These are phyloP conservation scores for Malus hybrid DNA, from an alignment of 331 rosid genomes.

Conservation along the genomic window DNA sequence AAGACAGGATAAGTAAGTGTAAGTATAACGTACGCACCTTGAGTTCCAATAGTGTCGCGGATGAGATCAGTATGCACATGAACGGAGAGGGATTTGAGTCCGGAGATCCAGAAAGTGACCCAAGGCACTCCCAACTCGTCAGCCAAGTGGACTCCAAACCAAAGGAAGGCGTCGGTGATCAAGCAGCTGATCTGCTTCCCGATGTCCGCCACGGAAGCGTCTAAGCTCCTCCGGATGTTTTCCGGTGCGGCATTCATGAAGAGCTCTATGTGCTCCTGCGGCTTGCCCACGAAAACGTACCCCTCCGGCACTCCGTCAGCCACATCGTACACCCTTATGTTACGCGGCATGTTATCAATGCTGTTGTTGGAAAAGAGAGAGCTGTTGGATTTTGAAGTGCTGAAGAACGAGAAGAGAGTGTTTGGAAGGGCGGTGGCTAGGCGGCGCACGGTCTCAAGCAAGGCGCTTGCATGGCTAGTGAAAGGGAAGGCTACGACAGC, in stretches of 20 bases:
- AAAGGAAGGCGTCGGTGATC: slow-evolving; percentile 24
- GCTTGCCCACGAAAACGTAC: slow-evolving; percentile 9
- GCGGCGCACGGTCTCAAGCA: slow-evolving; percentile 2
- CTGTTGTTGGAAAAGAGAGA: neutral
- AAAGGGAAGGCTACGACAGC: slow-evolving; percentile 24
- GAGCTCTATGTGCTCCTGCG: slow-evolving; percentile 21
- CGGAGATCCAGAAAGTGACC: slow-evolving; percentile 22
- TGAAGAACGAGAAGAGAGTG: slow-evolving; percentile 25
- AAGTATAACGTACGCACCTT: neutral
- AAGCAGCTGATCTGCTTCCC: slow-evolving; percentile 18
- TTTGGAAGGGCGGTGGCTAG: slow-evolving; percentile 3
- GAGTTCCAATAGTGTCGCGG: neutral
- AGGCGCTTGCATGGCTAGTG: slow-evolving; percentile 13
- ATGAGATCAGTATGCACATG: slow-evolving; percentile 23
- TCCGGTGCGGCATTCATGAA: slow-evolving; percentile 17
- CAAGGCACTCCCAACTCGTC: slow-evolving; percentile 15
- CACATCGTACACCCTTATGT: slow-evolving; percentile 4
- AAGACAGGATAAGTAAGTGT: no score
- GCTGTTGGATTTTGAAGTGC: slow-evolving; percentile 16
- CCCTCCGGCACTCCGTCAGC: slow-evolving; percentile 21
- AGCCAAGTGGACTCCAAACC: slow-evolving; percentile 18
- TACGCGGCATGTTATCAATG: neutral
- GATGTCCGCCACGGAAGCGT: slow-evolving; percentile 3
- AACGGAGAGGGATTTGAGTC: slow-evolving; percentile 10
- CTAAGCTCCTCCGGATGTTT: neutral